A percentile compares a stretch with the other conserved stretches of the same genome.
phyloP scores from a whole-genome alignment of 805 yeast genomes.

The Candida parachauliodes region DNA sequence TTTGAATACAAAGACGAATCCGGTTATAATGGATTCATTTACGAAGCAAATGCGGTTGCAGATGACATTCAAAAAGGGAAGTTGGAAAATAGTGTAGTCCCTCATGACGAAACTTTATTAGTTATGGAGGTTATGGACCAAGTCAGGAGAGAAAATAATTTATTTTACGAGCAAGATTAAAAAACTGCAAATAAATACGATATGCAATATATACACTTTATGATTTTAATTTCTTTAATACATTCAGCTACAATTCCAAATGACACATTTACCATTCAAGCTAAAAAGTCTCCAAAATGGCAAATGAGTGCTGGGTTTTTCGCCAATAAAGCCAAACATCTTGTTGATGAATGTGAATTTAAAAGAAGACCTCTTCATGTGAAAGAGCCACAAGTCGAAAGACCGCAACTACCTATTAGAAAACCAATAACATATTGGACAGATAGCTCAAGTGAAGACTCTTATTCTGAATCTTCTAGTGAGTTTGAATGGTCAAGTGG shows the following conservation, averaged over 20 bases:
- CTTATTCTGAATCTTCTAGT: neutral
- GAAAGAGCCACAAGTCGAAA: neutral
- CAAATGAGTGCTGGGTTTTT: conserved; percentile 6
- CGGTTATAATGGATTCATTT: conserved; percentile 47
- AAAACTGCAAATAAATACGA: neutral
- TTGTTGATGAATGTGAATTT: conserved; percentile 3
- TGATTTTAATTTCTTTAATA: neutral
- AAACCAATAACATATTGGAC: conserved; percentile 4
- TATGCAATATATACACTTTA: neutral
- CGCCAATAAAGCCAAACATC: conserved; percentile 6
- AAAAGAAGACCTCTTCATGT: conserved; percentile 1
- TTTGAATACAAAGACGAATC: conserved; percentile 30
- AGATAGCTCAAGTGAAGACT: neutral
- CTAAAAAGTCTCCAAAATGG: conserved; percentile 6
- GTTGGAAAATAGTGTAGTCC: conserved; percentile 31
- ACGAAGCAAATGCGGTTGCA: conserved; percentile 56
- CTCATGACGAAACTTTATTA: conserved; percentile 44
- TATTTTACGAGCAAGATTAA: conserved; percentile 16
- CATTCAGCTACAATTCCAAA: neutral
- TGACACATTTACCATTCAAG: conserved; percentile 3
- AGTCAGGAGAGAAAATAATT: conserved; percentile 40
- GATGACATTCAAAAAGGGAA: conserved; percentile 39
- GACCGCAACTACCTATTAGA: neutral
- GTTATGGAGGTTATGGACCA: conserved; percentile 49
- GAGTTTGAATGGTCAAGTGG: neutral